Evolutionary conservation across 345 rosid species (phyloP).

Genomic region (Populus pruinosa): DNA sequence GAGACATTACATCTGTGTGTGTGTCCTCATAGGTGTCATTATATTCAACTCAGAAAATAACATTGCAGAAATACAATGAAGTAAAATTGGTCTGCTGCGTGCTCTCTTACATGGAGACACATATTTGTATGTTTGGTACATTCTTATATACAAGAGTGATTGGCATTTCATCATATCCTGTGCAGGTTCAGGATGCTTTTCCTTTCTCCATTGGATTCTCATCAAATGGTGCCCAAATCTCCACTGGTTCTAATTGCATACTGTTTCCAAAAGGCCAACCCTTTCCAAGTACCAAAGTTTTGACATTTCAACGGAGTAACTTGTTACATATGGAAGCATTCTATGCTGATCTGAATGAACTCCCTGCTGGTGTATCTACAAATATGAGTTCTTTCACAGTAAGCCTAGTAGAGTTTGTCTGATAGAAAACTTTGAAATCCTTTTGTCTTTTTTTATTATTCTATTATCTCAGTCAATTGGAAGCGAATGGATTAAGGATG

Average conservation of each 20-base stretch:
- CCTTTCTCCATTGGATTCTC: conserved; percentile 70
- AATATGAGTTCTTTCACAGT: conserved; percentile 53
- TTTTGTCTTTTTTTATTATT: background rate
- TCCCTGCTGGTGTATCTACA: conserved; percentile 36
- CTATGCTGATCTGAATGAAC: conserved; percentile 52
- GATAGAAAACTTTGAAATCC: no score
- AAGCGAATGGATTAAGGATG: no score
- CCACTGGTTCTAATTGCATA: conserved; percentile 42
- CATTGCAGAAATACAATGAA: background rate
- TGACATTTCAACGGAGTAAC: conserved; percentile 49
- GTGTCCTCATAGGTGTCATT: background rate
- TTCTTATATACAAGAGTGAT: background rate
- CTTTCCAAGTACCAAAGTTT: conserved; percentile 69
- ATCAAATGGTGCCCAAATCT: conserved; percentile 53
- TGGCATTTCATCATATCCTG: background rate
- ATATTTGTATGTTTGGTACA: background rate
- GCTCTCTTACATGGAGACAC: background rate
- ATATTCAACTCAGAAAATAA: no score
- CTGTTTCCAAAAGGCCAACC: conserved; percentile 66
- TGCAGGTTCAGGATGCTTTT: conserved; percentile 76
- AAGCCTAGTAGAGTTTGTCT: conserved; percentile 15
- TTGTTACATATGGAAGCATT: conserved; percentile 52
- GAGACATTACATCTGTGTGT: background rate
- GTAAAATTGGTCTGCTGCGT: background rate
- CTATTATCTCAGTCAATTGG: no score